Evolutionary conservation across 257 asterid species (phyloP).

Genomic region (Sherardia arvensis): DNA sequence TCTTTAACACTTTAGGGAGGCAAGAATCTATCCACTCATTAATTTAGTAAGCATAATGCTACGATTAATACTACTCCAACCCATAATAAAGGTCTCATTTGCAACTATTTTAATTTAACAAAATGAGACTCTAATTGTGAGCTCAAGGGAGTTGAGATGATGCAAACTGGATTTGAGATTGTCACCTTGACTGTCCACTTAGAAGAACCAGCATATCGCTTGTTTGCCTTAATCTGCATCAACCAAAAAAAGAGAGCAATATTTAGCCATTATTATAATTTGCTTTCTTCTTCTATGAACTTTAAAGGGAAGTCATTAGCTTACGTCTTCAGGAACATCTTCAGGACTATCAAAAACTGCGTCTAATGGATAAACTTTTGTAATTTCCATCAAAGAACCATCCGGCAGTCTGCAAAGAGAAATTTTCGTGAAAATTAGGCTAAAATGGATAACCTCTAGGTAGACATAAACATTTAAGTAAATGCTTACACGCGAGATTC

Average conservation of each 20-base stretch:
- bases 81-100: neutral
- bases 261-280: neutral
- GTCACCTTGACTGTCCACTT: constrained; percentile 96
- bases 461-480: neutral
- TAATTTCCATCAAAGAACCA: constrained; percentile 93
- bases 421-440: constrained; percentile 10
- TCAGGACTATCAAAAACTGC: constrained; percentile 82
- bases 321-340: constrained; percentile 98
- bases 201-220: constrained; percentile 79
- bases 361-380: constrained; percentile 87
- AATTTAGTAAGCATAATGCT: neutral
- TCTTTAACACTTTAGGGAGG: neutral
- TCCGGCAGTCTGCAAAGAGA: constrained; percentile 63
- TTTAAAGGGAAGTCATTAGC: constrained; percentile 6
- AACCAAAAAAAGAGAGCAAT: constrained; percentile 5
- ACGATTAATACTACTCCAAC: neutral
- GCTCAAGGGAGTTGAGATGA: neutral
- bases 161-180: neutral
- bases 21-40: neutral
- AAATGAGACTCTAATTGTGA: neutral
- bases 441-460: neutral
- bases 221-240: constrained; percentile 72
- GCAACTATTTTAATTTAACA: neutral
- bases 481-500: constrained; percentile 75
- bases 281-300: neutral